Evolutionary conservation across 139 green algal genomes (phyloP).

Genomic region (Chlorella sp.): DNA sequence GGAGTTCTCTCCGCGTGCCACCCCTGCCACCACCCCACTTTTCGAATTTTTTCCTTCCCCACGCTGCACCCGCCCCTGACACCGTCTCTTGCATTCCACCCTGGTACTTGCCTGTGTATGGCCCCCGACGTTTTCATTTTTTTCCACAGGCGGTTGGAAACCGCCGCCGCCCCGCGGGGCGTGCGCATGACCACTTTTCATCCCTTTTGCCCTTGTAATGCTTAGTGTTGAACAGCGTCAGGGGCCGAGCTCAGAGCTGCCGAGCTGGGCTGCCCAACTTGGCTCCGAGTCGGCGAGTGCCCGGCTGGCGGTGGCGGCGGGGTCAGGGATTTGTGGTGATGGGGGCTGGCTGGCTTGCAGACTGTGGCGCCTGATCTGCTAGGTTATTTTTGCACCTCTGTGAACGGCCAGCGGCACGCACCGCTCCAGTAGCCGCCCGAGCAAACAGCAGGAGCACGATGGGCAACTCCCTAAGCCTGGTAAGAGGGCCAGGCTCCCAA

Average conservation of each 20-base stretch:
- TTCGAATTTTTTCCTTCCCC: not conserved
- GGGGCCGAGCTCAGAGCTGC: not conserved
- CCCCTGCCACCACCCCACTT: not conserved
- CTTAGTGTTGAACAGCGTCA: not conserved
- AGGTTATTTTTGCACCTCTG: too few species aligned
- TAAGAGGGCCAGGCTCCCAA: not conserved
- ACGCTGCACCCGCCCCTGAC: not conserved
- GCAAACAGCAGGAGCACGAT: not conserved
- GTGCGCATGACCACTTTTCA: not conserved
- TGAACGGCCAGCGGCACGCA: too few species aligned
- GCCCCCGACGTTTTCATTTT: not conserved
- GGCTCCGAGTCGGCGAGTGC: not conserved
- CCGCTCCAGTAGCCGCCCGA: too few species aligned
- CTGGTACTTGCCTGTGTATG: not conserved
- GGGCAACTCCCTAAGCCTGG: constrained; percentile 39
- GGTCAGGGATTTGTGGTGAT: too few species aligned
- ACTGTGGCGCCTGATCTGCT: too few species aligned
- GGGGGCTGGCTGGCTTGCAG: too few species aligned
- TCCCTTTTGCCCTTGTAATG: not conserved
- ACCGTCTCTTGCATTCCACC: not conserved
- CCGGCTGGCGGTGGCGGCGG: not conserved
- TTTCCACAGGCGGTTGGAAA: not conserved
- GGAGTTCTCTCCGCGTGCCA: not conserved
- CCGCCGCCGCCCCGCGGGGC: not conserved
- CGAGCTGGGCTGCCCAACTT: not conserved